Base-by-base conservation (phyloP, 208 protist genomes). In the Acanthamoeba rhysodes region DNA sequence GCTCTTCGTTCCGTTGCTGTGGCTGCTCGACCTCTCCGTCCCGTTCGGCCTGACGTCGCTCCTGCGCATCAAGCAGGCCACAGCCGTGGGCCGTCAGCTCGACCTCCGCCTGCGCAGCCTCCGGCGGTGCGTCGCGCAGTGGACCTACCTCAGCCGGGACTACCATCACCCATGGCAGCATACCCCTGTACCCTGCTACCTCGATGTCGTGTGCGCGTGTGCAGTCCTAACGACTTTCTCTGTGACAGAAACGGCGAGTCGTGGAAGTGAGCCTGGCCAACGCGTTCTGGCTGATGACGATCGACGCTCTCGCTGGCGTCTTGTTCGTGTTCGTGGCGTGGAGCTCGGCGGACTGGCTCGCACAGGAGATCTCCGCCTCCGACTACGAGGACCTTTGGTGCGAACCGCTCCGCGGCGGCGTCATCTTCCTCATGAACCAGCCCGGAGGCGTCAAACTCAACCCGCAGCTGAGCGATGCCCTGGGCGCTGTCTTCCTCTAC, bases 361-460 rank as follows among this genome's bases (percentile, higher is more conserved):
- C 76, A 2, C 76, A 85, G 29, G 45, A 85, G 48, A 85, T 85
- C 16, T 50, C 76, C 27, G 48, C 76, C 10, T 50, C 37, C 29
- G 76, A 85, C 37, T 85, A 85, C 29, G 76, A 85, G 16, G 76
- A 50, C 48, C 20, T 85, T 27, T 85, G 76, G 76, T 34, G 45
- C 34, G 76, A 85, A 24, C 76, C 76, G 18, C 76, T 85, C 24
- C 37, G 76, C 37, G 9, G 76, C 22, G 76, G 76, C 34, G 76
- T 85, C 48, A 22, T 50, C 76, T 85, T 85, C 29, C 76, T 85
- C 34, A 85, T 85, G 76, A 85, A 85, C 48, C 76, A 85, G 85
- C 85, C 85, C 27, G 85, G 29, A 8, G 85, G 85, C n/a, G 34
- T 91, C 24, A 91, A 91, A 27, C 85, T 91, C 9, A 91, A 91